Evolutionary conservation across 495 filamentous ascomycete genomes (phyloP).

Genomic region (Ascobolus immersus): DNA sequence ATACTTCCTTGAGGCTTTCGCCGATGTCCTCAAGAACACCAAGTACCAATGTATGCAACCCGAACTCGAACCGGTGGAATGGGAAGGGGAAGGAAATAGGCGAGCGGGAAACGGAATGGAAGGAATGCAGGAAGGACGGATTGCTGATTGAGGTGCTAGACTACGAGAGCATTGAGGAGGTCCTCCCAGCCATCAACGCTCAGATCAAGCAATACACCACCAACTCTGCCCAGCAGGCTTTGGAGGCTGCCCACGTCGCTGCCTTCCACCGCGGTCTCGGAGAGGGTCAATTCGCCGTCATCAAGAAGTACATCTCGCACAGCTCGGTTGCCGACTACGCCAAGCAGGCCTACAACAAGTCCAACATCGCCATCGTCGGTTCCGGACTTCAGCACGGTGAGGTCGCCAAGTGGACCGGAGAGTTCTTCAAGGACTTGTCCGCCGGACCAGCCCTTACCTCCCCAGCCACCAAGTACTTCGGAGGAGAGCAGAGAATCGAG

Average conservation of each 20-base stretch:
- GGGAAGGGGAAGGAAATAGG: not conserved
- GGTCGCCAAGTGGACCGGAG: slow-evolving; percentile 69
- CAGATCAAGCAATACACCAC: slow-evolving; percentile 41
- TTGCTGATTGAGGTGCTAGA: not conserved
- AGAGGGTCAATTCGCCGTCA: slow-evolving; percentile 39
- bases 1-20: slow-evolving; percentile 90
- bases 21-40: slow-evolving; percentile 66
- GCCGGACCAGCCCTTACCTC: slow-evolving; percentile 13
- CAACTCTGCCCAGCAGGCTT: slow-evolving; percentile 42
- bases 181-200: slow-evolving; percentile 41
- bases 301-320: slow-evolving; percentile 50
- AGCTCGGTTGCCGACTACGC: slow-evolving; percentile 45
- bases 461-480: slow-evolving; percentile 53
- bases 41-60: slow-evolving; percentile 49
- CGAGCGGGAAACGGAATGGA: slow-evolving; percentile 1
- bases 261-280: slow-evolving; percentile 93
- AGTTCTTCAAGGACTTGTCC: slow-evolving; percentile 50
- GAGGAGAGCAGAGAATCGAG: slow-evolving; percentile 76
- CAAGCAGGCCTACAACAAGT: slow-evolving; percentile 51
- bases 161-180: slow-evolving; percentile 68
- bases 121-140: slow-evolving; percentile 2
- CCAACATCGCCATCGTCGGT: slow-evolving; percentile 72
- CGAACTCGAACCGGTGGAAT: not conserved
- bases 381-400: slow-evolving; percentile 56
- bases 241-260: slow-evolving; percentile 62